Conservation (phyloP, 2,329 filamentous ascomycete genomes). For the Dactylonectria macrodidyma region DNA sequence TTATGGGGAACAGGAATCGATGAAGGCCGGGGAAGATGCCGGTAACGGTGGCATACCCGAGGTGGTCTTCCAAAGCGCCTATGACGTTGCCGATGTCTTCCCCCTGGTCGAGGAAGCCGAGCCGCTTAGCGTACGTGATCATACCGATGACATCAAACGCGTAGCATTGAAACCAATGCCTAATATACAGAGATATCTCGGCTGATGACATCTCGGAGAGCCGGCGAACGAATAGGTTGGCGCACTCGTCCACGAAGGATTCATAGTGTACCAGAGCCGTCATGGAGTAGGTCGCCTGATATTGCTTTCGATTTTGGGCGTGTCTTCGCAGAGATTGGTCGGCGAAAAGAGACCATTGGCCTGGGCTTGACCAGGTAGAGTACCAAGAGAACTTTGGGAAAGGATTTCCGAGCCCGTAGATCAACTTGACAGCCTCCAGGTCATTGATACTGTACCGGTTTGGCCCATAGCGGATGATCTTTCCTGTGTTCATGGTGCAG, state of each 20-base stretch:
- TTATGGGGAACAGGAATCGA: constrained; percentile 8
- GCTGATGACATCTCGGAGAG: constrained; percentile 55
- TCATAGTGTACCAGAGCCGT: constrained; percentile 64
- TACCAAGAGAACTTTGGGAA: constrained; percentile 39
- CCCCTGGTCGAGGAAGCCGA: constrained; percentile 63
- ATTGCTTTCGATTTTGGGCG: background rate
- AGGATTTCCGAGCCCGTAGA: constrained; percentile 26
- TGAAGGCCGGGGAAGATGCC: constrained; percentile 2
- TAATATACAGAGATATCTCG: background rate
- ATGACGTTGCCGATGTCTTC: constrained; percentile 61
- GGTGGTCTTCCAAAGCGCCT: background rate
- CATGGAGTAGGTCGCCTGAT: constrained; percentile 62
- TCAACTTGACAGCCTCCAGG: constrained; percentile 27
- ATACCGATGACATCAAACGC: constrained; percentile 67
- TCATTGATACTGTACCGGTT: constrained; percentile 31
- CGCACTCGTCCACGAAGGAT: constrained; percentile 63
- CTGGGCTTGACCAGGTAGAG: background rate
- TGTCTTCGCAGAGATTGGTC: no score
- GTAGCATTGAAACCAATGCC: constrained; percentile 62
- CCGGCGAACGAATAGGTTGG: constrained; percentile 48
- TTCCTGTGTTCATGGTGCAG: background rate
- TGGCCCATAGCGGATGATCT: constrained; percentile 15
- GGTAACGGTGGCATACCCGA: background rate
- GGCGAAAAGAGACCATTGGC: no score
- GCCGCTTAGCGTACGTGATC: constrained; percentile 57